phyloP scores from a whole-genome alignment of 495 filamentous ascomycete genomes.

The Trichoderma reesei region DNA sequence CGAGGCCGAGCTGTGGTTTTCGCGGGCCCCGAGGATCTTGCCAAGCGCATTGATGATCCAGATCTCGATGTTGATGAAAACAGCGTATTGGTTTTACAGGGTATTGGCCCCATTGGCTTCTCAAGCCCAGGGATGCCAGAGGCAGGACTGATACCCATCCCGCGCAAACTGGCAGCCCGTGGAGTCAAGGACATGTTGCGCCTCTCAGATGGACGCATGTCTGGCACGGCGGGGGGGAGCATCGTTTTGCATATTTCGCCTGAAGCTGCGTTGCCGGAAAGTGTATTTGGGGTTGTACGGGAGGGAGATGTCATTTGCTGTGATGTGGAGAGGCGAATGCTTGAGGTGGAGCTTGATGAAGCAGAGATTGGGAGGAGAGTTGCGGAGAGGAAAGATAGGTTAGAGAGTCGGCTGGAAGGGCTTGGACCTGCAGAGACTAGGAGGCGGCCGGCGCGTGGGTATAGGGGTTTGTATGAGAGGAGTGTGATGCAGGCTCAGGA shows the following conservation, averaged over 20 bases:
- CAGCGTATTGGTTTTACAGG: conserved; percentile 49
- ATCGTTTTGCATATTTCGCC: conserved; percentile 59
- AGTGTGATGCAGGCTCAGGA: conserved; percentile 55
- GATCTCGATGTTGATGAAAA: conserved; percentile 39
- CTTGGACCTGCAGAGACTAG: conserved; percentile 11
- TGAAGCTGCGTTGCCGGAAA: conserved; percentile 46
- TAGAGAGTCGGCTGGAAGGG: not conserved
- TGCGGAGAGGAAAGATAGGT: conserved; percentile 22
- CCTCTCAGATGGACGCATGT: conserved; percentile 58
- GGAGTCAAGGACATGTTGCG: conserved; percentile 59
- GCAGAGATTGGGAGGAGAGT: conserved; percentile 37
- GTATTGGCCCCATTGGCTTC: conserved; percentile 50
- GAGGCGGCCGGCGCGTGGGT: conserved; percentile 39
- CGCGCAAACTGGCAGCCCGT: conserved; percentile 46
- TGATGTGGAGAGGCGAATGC: conserved; percentile 34
- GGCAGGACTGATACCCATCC: conserved; percentile 55
- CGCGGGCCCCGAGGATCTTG: conserved; percentile 44
- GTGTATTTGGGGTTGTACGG: conserved; percentile 49
- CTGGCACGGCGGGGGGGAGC: conserved; percentile 57
- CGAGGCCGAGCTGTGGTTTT: conserved; percentile 51
- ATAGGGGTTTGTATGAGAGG: conserved; percentile 54
- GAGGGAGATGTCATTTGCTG: conserved; percentile 49
- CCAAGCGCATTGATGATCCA: conserved; percentile 47
- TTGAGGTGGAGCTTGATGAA: conserved; percentile 40
- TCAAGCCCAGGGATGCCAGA: conserved; percentile 58